A percentile compares a stretch with the other conserved stretches of the same genome.
Evolutionary conservation across 2,329 filamentous ascomycete genomes (phyloP).

Genomic region (Zymoseptoria passerinii): DNA sequence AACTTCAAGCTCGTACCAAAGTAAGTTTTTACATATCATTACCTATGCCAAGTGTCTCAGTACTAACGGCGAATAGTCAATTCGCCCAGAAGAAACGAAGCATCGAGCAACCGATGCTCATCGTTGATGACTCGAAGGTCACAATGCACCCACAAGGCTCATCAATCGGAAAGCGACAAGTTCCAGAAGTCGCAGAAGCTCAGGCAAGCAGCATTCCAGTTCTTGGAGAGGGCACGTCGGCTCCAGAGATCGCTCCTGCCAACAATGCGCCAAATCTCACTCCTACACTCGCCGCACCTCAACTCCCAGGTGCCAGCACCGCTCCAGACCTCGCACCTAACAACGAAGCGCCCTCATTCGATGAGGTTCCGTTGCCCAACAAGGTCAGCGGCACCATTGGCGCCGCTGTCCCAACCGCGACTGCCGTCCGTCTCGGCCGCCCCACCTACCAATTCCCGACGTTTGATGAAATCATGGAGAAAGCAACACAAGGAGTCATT

Average conservation of each 20-base stretch:
- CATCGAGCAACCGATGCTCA: too few species aligned
- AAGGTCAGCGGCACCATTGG: neutral
- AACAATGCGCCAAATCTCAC: neutral
- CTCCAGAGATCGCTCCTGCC: neutral
- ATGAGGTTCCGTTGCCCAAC: neutral
- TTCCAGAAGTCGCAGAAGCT: too few species aligned
- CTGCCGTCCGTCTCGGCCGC: neutral
- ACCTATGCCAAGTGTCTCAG: too few species aligned
- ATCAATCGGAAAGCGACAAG: too few species aligned
- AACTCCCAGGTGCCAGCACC: neutral
- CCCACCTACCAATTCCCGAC: neutral
- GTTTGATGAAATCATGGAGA: neutral
- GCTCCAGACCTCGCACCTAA: neutral
- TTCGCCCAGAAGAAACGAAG: too few species aligned
- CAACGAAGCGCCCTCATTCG: constrained; percentile 1
- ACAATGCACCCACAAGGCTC: too few species aligned
- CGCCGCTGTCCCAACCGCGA: neutral
- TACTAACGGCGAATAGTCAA: too few species aligned
- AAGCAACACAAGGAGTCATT: neutral
- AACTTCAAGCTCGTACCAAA: neutral
- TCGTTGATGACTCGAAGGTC: too few species aligned
- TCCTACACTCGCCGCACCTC: neutral
- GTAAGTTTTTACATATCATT: too few species aligned
- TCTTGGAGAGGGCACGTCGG: neutral
- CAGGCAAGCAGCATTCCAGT: too few species aligned